These are phyloP conservation scores for Candida nemodendra DNA, from an alignment of 805 yeast species.

Conservation along the genomic window DNA sequence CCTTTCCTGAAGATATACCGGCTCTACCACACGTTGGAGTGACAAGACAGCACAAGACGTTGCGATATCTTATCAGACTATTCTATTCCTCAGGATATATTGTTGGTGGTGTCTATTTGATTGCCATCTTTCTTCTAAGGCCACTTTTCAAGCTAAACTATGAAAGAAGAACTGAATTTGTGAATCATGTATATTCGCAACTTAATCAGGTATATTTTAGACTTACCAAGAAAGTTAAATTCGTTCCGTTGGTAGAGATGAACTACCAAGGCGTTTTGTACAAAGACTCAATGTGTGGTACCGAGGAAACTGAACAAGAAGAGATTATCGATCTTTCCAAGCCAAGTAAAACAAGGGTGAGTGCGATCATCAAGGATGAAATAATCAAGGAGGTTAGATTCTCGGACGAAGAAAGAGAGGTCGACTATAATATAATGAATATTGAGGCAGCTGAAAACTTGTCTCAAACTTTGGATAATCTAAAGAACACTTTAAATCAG, in stretches of 20 bases:
- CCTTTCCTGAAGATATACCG: slow-evolving; percentile 35
- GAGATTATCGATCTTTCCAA: slow-evolving; percentile 11
- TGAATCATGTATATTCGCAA: slow-evolving; percentile 27
- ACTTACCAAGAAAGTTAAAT: slow-evolving; percentile 27
- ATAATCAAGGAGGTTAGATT: slow-evolving; percentile 25
- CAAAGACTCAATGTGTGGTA: slow-evolving; percentile 34
- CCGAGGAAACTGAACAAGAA: slow-evolving; percentile 20
- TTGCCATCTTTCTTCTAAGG: slow-evolving; percentile 36
- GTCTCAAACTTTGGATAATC: slow-evolving; percentile 26
- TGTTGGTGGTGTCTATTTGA: slow-evolving; percentile 29
- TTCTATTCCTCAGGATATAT: slow-evolving; percentile 37
- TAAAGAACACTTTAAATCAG: slow-evolving; percentile 30
- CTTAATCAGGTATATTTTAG: slow-evolving; percentile 29
- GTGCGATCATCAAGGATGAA: slow-evolving; percentile 3
- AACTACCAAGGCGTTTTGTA: slow-evolving; percentile 39
- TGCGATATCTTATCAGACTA: slow-evolving; percentile 29
- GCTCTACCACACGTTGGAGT: slow-evolving; percentile 1
- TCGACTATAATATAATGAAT: slow-evolving; percentile 12
- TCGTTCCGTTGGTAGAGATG: slow-evolving; percentile 41
- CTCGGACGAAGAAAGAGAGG: slow-evolving; percentile 18
- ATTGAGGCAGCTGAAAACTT: slow-evolving; percentile 17
- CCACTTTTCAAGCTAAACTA: slow-evolving; percentile 41
- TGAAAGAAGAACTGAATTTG: slow-evolving; percentile 38
- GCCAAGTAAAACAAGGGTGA: background rate
- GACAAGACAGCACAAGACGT: slow-evolving; percentile 26